Percentiles rank a stretch among this genome's conserved stretches.
phyloP scores from a whole-genome alignment of 2,329 filamentous ascomycete genomes.

The Aplosporella prunicola region DNA sequence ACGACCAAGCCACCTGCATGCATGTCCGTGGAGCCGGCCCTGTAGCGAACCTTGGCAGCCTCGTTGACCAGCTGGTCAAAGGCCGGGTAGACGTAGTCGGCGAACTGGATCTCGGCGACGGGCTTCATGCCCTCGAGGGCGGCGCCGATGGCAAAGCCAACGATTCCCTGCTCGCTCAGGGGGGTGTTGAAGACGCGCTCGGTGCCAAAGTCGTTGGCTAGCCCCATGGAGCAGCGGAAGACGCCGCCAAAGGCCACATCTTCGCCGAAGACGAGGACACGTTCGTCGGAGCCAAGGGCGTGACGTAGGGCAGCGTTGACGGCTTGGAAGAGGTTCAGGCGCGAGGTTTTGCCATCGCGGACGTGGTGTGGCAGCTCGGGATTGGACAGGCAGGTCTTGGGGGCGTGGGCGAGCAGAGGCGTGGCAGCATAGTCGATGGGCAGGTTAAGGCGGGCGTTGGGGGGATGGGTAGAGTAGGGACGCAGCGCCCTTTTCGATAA shows the following conservation, averaged over 20 bases:
- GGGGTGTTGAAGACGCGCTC: constrained; percentile 96
- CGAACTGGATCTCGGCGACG: constrained; percentile 91
- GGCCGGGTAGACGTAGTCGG: constrained; percentile 86
- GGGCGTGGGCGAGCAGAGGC: constrained; percentile 69
- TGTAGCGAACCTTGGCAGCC: constrained; percentile 77
- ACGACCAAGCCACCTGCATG: constrained; percentile 70
- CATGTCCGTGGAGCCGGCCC: constrained; percentile 48
- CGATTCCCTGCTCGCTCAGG: constrained; percentile 84
- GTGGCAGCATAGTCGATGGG: constrained; percentile 81
- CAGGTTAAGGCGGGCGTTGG: constrained; percentile 60
- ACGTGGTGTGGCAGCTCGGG: constrained; percentile 56
- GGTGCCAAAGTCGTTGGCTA: constrained; percentile 76
- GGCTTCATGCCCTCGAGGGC: constrained; percentile 88
- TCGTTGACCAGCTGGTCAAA: constrained; percentile 95
- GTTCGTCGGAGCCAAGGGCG: constrained; percentile 73
- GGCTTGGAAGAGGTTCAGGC: constrained; percentile 88
- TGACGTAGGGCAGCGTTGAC: constrained; percentile 83
- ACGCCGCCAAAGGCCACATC: constrained; percentile 96
- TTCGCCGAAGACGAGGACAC: constrained; percentile 86
- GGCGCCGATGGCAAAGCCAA: constrained; percentile 84
- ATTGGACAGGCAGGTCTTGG: constrained; percentile 60
- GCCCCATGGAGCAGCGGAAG: constrained; percentile 86
- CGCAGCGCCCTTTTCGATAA: too few species aligned
- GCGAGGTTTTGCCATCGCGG: constrained; percentile 46
- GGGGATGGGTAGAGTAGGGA: constrained; percentile 40